phyloP scores from a whole-genome alignment of 768 basidiomycete genomes.

The Lactarius hengduanensis region DNA sequence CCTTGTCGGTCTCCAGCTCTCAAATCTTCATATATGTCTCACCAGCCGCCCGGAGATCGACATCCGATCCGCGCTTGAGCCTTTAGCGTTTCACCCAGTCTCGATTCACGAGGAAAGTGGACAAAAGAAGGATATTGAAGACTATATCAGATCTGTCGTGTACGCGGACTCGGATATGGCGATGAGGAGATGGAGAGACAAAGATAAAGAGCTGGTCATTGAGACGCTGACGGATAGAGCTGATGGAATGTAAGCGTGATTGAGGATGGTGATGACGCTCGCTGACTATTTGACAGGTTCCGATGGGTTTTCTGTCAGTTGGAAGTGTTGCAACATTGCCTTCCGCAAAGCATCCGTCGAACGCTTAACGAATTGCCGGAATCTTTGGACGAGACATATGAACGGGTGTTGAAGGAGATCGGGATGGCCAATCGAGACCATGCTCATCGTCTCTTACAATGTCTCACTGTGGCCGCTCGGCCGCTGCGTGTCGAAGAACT shows the following conservation, averaged over 20 bases:
- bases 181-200: constrained; percentile 1
- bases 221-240: neutral
- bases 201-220: neutral
- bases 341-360: neutral
- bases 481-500: neutral
- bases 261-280: neutral
- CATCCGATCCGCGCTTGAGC: neutral
- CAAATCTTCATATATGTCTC: neutral
- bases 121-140: neutral
- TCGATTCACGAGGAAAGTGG: neutral
- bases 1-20: neutral
- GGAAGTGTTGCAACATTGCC: neutral
- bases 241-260: neutral
- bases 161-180: neutral
- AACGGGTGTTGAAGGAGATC: neutral
- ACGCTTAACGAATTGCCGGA: neutral
- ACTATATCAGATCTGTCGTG: neutral
- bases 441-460: neutral
- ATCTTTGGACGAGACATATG: neutral
- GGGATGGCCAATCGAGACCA: neutral
- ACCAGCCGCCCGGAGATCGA: neutral
- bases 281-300: neutral
- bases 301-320: neutral
- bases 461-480: neutral
- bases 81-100: neutral